Evolutionary conservation across 208 protist species (phyloP), one percentile per base, ranked within the genome.

Genomic region (Acanthamoeba quina): DNA sequence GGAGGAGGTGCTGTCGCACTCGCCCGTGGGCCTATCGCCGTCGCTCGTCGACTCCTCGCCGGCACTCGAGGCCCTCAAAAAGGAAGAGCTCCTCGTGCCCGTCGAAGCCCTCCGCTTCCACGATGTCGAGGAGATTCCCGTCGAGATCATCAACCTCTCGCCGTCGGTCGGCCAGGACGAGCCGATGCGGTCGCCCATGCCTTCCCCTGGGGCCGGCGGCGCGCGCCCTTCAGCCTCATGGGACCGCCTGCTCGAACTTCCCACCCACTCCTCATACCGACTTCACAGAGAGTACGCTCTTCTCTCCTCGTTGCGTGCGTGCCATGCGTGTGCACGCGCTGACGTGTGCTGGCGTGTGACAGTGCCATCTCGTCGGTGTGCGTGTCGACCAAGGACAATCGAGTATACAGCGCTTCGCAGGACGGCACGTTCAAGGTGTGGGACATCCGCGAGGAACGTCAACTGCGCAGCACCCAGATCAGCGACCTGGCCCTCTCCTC

Each of bases 351-450:
- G 52, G 17, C 52, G 34, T 56, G 29, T n/a, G 66, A 83, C 86
- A 96, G 95, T 47, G 92, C 62, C n/a, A 78, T 97, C 26, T 76
- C 95, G 26, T 60, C 68, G 37, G 76, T 97, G 31, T 94, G 56
- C 70, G 68, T 97, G 26, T 95, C 95, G 47, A 24, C 37, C 21
- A 90, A 97, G 86, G 29, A 60, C 13, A 29, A 96, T 21, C 96
- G 44, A 17, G 29, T 97, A 34, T 97, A 96, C 89, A 94, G 94
- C 26, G 96, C 97, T 21, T 97, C 96, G 66, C 72, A 93, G 21
- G 96, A 97, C 88, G n/a, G 56, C 37, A 95, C 82, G 31, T 70
- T 97, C 34, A 97, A 97, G 49, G 88, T 97, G 11, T 97, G 96
- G 44, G 95, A 64, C 21, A 68, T 95, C 13, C 47, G 47, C 5